Conservation (phyloP, 805 yeast genomes). For the Candida chilensis region DNA sequence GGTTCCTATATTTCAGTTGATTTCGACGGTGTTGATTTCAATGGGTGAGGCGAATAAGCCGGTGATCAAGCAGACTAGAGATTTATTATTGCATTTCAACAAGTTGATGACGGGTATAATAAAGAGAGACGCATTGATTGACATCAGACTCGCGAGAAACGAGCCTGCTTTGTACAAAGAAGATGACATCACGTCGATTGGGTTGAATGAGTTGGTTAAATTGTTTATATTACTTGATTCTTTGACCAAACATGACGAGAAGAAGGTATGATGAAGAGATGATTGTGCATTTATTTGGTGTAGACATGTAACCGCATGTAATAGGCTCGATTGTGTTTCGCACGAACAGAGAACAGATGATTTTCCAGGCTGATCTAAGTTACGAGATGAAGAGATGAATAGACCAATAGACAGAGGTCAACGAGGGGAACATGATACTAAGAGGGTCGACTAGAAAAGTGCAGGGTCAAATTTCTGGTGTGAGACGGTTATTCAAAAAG, state of each 20-base stretch:
- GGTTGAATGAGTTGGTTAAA: slow-evolving; percentile 43
- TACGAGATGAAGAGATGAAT: too few relatives aligned
- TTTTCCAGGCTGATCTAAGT: too few relatives aligned
- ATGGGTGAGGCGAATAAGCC: slow-evolving; percentile 69
- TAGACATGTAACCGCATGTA: too few relatives aligned
- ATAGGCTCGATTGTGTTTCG: too few relatives aligned
- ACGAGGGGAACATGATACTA: too few relatives aligned
- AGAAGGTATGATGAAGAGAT: slow-evolving; percentile 1
- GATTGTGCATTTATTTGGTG: not conserved
- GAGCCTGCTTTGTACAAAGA: slow-evolving; percentile 6
- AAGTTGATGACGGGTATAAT: slow-evolving; percentile 52
- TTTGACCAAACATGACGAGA: slow-evolving; percentile 27
- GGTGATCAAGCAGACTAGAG: slow-evolving; percentile 43
- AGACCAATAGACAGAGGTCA: too few relatives aligned
- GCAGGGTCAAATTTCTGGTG: too few relatives aligned
- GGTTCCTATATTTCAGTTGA: slow-evolving; percentile 66
- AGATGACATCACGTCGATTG: slow-evolving; percentile 18
- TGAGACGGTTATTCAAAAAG: too few relatives aligned
- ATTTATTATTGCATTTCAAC: slow-evolving; percentile 41
- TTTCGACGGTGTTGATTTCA: slow-evolving; percentile 58
- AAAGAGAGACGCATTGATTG: slow-evolving; percentile 42
- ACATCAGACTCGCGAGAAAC: too few relatives aligned
- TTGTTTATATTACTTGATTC: slow-evolving; percentile 46
- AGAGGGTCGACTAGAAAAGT: too few relatives aligned
- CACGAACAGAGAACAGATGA: too few relatives aligned